Evolutionary conservation across 768 basidiomycete genomes (phyloP).

Genomic region (Trametes cubensis): DNA sequence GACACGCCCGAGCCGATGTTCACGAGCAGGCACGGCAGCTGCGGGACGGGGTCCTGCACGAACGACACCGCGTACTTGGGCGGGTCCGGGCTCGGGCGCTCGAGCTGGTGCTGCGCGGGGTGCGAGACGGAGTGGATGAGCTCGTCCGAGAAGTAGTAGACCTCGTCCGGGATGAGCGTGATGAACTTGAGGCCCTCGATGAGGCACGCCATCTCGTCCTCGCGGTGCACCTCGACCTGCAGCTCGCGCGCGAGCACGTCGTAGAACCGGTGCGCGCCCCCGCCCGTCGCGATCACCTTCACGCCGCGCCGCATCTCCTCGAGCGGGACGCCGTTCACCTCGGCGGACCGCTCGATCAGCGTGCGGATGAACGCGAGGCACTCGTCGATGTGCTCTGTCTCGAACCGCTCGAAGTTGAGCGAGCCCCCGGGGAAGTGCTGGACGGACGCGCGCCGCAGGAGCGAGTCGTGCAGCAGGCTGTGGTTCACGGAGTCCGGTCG

Average conservation of each 20-base stretch:
- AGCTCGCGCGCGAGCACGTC: slow-evolving; percentile 74
- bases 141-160: slow-evolving; percentile 98
- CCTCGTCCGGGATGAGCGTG: slow-evolving; percentile 93
- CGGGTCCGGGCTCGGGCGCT: slow-evolving; percentile 88
- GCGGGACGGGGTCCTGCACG: slow-evolving; percentile 78
- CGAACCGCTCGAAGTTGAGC: slow-evolving; percentile 96
- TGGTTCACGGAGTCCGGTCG: slow-evolving; percentile 38
- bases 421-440: slow-evolving; percentile 93
- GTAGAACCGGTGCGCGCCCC: slow-evolving; percentile 94
- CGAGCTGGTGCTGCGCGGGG: slow-evolving; percentile 44
- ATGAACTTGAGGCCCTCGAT: slow-evolving; percentile 97
- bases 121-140: slow-evolving; percentile 73
- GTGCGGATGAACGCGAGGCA: slow-evolving; percentile 86
- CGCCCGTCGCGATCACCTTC: slow-evolving; percentile 97
- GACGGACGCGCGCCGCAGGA: slow-evolving; percentile 70
- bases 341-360: slow-evolving; percentile 84
- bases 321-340: slow-evolving; percentile 82
- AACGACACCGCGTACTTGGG: slow-evolving; percentile 90
- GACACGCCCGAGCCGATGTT: slow-evolving; percentile 99
- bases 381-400: slow-evolving; percentile 84
- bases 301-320: slow-evolving; percentile 91
- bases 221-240: slow-evolving; percentile 81
- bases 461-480: slow-evolving; percentile 58
- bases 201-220: slow-evolving; percentile 99
- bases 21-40: slow-evolving; percentile 93